Conservation (phyloP, 805 yeast species). For the Pichia gijzeniarum region DNA sequence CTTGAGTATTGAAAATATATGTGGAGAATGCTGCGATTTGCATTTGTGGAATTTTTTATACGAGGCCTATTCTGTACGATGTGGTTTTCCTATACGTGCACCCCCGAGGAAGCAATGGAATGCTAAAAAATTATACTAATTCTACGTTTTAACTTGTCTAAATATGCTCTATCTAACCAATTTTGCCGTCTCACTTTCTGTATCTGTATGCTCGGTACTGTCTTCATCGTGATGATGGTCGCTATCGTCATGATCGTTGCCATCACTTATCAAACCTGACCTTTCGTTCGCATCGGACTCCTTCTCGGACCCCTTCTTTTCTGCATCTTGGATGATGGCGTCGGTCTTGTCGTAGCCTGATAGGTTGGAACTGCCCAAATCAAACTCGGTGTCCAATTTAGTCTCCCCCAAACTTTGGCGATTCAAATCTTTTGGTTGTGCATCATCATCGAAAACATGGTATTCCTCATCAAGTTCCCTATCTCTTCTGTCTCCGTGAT, state of each 20-base stretch:
- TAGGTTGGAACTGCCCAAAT: constrained; percentile 5
- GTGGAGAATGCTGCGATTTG: no score
- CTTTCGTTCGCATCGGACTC: not conserved
- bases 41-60: no score
- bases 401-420: not conserved
- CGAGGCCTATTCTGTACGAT: no score
- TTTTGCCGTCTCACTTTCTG: no score
- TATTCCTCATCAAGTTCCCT: constrained; percentile 3
- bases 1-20: no score
- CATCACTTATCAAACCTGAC: not conserved
- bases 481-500: constrained; percentile 9
- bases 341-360: constrained; percentile 3
- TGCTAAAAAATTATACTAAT: no score
- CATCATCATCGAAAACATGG: constrained; percentile 10
- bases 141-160: no score
- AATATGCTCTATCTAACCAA: no score
- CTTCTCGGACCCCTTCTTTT: not conserved
- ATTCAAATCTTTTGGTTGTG: not conserved
- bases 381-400: constrained; percentile 3
- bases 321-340: constrained; percentile 2
- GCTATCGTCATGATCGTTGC: not conserved
- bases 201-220: no score
- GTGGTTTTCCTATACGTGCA: no score
- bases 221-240: no score
- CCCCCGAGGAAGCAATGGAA: no score